Percentiles rank a stretch among this genome's conserved stretches.
These are phyloP conservation scores for Ogataea minuta DNA, from an alignment of 805 yeast genomes.

Conservation along the genomic window DNA sequence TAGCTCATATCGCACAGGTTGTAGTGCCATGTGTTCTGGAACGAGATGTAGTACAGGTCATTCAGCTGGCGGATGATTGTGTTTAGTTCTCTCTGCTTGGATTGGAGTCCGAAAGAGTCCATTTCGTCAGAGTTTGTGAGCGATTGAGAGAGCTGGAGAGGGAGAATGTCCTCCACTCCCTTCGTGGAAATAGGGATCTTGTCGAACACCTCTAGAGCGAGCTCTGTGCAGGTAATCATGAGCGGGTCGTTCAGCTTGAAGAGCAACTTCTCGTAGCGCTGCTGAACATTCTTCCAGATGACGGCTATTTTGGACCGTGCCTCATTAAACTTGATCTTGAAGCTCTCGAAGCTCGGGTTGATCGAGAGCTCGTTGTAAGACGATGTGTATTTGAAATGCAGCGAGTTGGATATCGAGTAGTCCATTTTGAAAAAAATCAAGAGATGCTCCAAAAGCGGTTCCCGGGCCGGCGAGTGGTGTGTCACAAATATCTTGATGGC, in stretches of 20 bases:
- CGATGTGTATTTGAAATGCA: constrained; percentile 69
- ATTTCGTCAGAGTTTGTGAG: constrained; percentile 36
- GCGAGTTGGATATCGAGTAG: constrained; percentile 67
- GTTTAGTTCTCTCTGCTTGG: constrained; percentile 39
- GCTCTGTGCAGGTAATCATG: constrained; percentile 45
- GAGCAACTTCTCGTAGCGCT: constrained; percentile 44
- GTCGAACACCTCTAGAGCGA: constrained; percentile 62
- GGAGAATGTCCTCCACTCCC: constrained; percentile 34
- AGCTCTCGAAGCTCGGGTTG: constrained; percentile 61
- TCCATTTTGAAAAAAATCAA: constrained; percentile 68
- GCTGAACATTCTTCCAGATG: constrained; percentile 59
- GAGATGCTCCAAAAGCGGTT: constrained; percentile 65
- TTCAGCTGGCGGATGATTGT: constrained; percentile 48
- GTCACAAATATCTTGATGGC: constrained; percentile 62
- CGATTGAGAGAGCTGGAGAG: constrained; percentile 28
- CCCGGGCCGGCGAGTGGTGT: constrained; percentile 70
- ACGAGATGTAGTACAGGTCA: constrained; percentile 61
- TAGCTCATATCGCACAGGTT: constrained; percentile 60
- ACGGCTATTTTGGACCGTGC: constrained; percentile 60
- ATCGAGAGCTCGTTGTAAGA: constrained; percentile 67
- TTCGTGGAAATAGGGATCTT: constrained; percentile 51
- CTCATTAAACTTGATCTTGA: constrained; percentile 59
- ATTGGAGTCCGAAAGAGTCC: constrained; percentile 40
- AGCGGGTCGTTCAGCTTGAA: constrained; percentile 41
- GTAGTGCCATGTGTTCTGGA: constrained; percentile 75